Base-by-base conservation (phyloP, 805 yeast genomes). In the Starmerella apicola region DNA sequence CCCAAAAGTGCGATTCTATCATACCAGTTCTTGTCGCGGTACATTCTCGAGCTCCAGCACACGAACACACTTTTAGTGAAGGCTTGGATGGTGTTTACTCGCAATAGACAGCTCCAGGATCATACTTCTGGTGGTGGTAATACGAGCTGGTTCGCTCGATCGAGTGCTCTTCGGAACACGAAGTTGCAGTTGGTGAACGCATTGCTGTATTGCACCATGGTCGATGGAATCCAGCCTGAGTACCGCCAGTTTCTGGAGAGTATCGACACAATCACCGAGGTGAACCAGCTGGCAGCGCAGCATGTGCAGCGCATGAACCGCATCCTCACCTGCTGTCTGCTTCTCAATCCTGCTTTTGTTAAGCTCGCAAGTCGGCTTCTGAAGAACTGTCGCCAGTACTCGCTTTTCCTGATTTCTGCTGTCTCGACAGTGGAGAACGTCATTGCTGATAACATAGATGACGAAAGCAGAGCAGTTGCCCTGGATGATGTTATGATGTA, bases 21-120 rank as follows among this genome's bases (percentile, higher is more conserved):
- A 46, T 84, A 79, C 54, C 95, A 88, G 56, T 63, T 83, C 26
- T 62, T 85, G 34, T 83, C 81, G 51, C 71, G 95, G 46, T 76
- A 81, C 47, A 63, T 81, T 28, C 58, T 78, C 30, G 67, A 75
- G 24, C 54, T 83, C n/a, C 76, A 76, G 45, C 74, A 72, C 51
- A 65, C 81, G 5, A 75, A 74, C 49, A 69, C 70, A 46, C 60
- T 70, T 2, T 24, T 40, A 3, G 24, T 25, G 5, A 18, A 28
- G 2, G 34, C 28, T 13, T 36, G 44, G 39, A 17, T 25, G 26
- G 39, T 21, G 19, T n/a, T n/a, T n/a, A n/a, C n/a, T n/a, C n/a
- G n/a, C n/a, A n/a, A n/a, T n/a, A n/a, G n/a, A n/a, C 39, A 36
- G 30, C 16, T 18, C 17, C 22, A 28, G 18, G 32, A 20, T 34